A percentile compares a stretch with the other conserved stretches of the same genome.
These are phyloP conservation scores for Sphagnum tenellum DNA, from an alignment of 225 moss, liverwort and hornwort genomes.

Conservation along the genomic window DNA sequence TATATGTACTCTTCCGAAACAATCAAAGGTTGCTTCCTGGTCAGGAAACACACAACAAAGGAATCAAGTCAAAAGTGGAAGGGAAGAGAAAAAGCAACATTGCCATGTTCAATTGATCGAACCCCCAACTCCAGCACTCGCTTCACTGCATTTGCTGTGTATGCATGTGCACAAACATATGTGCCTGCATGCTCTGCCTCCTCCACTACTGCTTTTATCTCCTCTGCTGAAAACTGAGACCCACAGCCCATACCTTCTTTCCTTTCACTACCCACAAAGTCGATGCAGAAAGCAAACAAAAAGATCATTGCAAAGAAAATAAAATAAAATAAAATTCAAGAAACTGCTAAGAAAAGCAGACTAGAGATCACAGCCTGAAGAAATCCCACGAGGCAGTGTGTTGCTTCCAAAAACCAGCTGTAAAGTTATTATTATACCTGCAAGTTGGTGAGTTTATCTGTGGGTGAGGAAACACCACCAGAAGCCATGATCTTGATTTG, in stretches of 20 bases:
- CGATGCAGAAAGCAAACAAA: too few relatives aligned
- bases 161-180: conserved; percentile 58
- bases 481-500: conserved; percentile 69
- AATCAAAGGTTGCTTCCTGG: too few relatives aligned
- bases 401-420: too few relatives aligned
- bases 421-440: conserved; percentile 13
- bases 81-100: conserved; percentile 6
- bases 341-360: too few relatives aligned
- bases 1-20: not conserved
- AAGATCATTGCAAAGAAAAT: too few relatives aligned
- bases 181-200: conserved; percentile 42
- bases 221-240: conserved; percentile 31
- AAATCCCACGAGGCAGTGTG: too few relatives aligned
- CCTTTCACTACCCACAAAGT: too few relatives aligned
- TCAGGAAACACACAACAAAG: too few relatives aligned
- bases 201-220: conserved; percentile 52
- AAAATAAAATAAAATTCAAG: too few relatives aligned
- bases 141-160: conserved; percentile 45
- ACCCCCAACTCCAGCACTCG: conserved; percentile 54
- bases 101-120: conserved; percentile 59
- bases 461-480: conserved; percentile 56
- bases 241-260: too few relatives aligned
- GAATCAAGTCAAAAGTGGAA: too few relatives aligned
- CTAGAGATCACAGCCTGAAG: too few relatives aligned
- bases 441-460: conserved; percentile 40